Evolutionary conservation across 1,139 yeast species (phyloP).

Genomic region (Diutina mesorugosa): DNA sequence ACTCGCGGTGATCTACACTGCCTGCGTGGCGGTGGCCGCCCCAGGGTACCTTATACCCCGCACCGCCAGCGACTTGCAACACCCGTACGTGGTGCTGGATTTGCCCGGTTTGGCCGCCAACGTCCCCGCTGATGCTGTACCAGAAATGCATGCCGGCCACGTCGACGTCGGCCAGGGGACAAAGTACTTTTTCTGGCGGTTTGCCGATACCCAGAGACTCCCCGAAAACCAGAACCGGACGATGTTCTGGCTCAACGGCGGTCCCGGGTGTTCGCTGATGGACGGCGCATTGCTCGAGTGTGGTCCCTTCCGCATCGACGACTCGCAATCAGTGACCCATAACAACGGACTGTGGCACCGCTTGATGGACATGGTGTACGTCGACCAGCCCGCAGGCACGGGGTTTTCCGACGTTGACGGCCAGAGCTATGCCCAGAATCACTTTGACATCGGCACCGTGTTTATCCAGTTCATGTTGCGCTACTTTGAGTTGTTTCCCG

Average conservation of each 20-base stretch:
- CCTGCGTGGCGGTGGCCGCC: neutral
- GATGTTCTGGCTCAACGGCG: conserved; percentile 88
- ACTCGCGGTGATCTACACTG: neutral
- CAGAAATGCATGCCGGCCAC: conserved; percentile 65
- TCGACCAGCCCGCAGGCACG: conserved; percentile 94
- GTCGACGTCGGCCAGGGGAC: conserved; percentile 43
- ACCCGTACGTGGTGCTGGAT: conserved; percentile 17
- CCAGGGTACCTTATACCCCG: neutral
- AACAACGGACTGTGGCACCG: conserved; percentile 84
- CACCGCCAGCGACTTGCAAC: neutral
- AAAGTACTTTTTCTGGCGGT: conserved; percentile 69
- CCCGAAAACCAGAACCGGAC: conserved; percentile 19
- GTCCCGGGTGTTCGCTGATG: conserved; percentile 96
- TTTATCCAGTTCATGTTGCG: conserved; percentile 53
- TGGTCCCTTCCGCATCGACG: conserved; percentile 69
- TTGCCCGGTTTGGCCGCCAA: conserved; percentile 29
- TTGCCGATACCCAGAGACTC: conserved; percentile 11
- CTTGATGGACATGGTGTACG: conserved; percentile 64
- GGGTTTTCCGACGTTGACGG: conserved; percentile 61
- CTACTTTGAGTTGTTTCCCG: conserved; percentile 65
- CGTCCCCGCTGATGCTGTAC: conserved; percentile 20
- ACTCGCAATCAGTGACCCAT: conserved; percentile 27
- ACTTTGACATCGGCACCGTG: conserved; percentile 45
- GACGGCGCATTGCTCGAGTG: conserved; percentile 92
- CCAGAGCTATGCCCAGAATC: conserved; percentile 38